Conservation (phyloP, 2,329 filamentous ascomycete genomes). For the Setomelanomma holmii region DNA sequence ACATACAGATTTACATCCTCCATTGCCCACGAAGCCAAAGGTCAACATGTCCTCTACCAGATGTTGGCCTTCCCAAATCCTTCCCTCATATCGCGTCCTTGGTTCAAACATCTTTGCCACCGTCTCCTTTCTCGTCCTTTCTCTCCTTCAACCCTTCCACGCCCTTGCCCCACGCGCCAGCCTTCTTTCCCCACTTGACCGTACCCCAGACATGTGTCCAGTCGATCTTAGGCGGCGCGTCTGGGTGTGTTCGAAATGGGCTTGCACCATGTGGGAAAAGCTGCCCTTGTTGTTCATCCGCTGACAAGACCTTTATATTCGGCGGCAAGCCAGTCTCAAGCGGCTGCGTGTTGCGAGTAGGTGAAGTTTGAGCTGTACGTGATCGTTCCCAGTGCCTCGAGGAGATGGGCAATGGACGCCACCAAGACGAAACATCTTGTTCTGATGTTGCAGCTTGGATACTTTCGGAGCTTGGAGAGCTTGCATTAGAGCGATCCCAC, state of each 20-base stretch:
- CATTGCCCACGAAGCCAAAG: too few relatives aligned
- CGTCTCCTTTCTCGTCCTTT: conserved; percentile 37
- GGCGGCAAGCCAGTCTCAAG: conserved; percentile 8
- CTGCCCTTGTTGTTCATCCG: conserved; percentile 23
- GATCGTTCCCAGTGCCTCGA: conserved; percentile 70
- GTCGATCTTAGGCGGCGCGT: conserved; percentile 59
- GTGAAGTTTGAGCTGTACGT: background rate
- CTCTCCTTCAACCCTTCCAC: conserved; percentile 55
- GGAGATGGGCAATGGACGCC: conserved; percentile 69
- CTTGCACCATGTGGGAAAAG: conserved; percentile 55
- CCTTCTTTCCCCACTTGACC: conserved; percentile 60
- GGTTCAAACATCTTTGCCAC: background rate
- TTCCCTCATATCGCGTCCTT: background rate
- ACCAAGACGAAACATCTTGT: conserved; percentile 64
- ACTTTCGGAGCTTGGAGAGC: conserved; percentile 63
- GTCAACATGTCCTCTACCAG: too few relatives aligned
- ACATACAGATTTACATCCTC: too few relatives aligned
- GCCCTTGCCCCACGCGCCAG: conserved; percentile 60
- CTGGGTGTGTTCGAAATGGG: conserved; percentile 54
- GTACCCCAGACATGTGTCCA: conserved; percentile 64
- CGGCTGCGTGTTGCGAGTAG: background rate
- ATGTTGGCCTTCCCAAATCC: too few relatives aligned
- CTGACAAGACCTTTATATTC: conserved; percentile 22
- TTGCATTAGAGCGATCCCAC: conserved; percentile 72
- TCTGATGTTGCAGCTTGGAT: conserved; percentile 51